Evolutionary conservation across 1,284 basidiomycete species (phyloP).

Genomic region (Ganoderma lingzhi): DNA sequence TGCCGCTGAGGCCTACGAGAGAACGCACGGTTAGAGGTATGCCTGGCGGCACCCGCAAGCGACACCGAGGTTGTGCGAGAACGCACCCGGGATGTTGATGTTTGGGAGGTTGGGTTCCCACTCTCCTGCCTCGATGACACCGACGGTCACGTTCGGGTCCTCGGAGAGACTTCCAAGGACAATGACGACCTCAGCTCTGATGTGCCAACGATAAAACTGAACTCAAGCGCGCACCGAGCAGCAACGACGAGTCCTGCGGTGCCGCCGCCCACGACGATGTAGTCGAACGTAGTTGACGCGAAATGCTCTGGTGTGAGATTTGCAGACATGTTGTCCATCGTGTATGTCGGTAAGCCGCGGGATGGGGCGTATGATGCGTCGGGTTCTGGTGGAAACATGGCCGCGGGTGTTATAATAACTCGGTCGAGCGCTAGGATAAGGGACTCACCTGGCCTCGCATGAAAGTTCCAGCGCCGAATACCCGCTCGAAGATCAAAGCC

Average conservation of each 20-base stretch:
- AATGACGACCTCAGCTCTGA: not conserved
- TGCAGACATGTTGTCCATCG: not conserved
- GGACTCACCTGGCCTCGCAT: constrained; percentile 3
- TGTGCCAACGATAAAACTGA: not conserved
- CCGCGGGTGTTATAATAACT: not conserved
- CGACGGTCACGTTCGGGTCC: constrained; percentile 45
- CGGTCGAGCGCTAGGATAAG: not conserved
- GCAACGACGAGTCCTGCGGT: constrained; percentile 17
- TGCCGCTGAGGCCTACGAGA: constrained; percentile 10
- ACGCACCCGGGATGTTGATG: constrained; percentile 20
- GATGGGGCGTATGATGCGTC: not conserved
- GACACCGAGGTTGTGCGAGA: not conserved
- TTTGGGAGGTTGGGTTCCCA: constrained; percentile 33
- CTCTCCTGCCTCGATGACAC: constrained; percentile 41
- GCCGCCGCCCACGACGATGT: constrained; percentile 35
- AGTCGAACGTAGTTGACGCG: constrained; percentile 36
- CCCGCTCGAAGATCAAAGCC: not conserved
- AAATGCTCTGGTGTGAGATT: not conserved
- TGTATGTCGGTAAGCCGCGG: not conserved
- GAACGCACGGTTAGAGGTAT: not conserved
- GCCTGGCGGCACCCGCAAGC: not conserved
- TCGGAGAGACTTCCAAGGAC: constrained; percentile 44
- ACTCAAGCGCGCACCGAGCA: constrained; percentile 12
- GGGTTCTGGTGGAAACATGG: not conserved
- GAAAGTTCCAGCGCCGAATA: not conserved